Conservation (phyloP, 108 stramenopile species). For the Stephanodiscus triporus region DNA sequence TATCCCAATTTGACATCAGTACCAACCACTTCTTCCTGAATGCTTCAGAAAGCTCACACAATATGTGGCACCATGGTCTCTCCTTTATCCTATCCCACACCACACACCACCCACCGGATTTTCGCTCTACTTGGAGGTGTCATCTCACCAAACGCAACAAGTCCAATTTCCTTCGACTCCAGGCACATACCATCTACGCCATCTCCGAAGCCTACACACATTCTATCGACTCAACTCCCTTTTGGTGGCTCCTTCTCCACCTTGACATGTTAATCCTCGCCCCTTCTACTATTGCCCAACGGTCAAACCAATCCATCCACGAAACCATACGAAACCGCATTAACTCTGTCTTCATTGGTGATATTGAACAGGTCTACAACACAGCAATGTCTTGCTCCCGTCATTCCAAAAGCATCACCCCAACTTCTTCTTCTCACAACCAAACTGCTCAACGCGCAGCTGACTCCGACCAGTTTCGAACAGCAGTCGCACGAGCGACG, state of each 20-base stretch:
- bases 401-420: background rate
- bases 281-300: background rate
- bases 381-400: background rate
- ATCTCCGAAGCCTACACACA: background rate
- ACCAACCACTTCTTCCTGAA: background rate
- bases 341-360: background rate
- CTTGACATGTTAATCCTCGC: constrained; percentile 10
- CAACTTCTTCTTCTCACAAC: background rate
- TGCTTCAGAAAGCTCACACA: background rate
- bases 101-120: background rate
- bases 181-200: too few species aligned
- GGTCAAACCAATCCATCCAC: background rate
- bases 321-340: background rate
- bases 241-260: constrained; percentile 22
- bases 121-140: background rate
- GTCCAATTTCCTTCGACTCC: background rate
- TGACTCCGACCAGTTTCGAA: constrained; percentile 32
- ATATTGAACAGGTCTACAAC: background rate
- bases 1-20: background rate
- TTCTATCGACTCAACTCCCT: background rate
- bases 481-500: constrained; percentile 13
- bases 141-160: background rate
- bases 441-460: constrained; percentile 23
- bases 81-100: background rate
- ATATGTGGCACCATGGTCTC: background rate